Conservation (phyloP, 352 stramenopile species). For the Globisporangium acanthophoron region DNA sequence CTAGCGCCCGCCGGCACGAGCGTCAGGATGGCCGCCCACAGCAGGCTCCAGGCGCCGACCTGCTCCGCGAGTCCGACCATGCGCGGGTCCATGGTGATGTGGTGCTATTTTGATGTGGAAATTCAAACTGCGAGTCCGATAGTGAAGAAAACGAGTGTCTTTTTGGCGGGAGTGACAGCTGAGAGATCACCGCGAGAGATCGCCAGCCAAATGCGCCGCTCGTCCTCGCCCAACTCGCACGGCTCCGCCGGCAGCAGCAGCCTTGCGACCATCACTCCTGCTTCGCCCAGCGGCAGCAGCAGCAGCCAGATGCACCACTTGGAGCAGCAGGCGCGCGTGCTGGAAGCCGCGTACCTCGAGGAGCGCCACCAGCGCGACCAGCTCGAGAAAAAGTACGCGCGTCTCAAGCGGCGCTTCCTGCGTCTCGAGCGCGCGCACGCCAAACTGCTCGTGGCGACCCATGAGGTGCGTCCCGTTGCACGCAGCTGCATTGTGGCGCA, state of each 20-base stretch:
- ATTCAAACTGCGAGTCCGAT: too few relatives aligned
- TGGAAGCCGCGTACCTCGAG: constrained; percentile 40
- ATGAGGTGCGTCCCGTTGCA: constrained; percentile 5
- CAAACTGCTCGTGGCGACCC: constrained; percentile 24
- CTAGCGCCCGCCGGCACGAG: constrained; percentile 29
- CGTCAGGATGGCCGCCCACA: constrained; percentile 50
- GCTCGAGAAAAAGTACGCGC: constrained; percentile 65
- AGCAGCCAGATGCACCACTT: constrained; percentile 11
- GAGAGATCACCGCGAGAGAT: too few relatives aligned
- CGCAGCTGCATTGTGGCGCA: neutral
- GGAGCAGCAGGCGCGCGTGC: constrained; percentile 27
- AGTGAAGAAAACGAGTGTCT: too few relatives aligned
- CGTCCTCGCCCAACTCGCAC: too few relatives aligned
- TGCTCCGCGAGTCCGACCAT: constrained; percentile 24
- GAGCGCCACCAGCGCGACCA: constrained; percentile 45
- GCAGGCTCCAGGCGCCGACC: constrained; percentile 32
- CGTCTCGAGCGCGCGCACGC: constrained; percentile 49
- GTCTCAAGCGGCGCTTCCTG: constrained; percentile 61
- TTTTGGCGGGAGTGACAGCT: too few relatives aligned
- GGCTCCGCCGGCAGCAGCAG: neutral
- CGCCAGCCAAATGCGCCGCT: neutral
- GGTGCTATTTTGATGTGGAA: neutral
- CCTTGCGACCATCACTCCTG: neutral
- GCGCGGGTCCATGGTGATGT: constrained; percentile 18
- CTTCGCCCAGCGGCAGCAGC: neutral